These are phyloP conservation scores for Rhynchosporium agropyri DNA, from an alignment of 2,329 filamentous ascomycete genomes.

Conservation along the genomic window DNA sequence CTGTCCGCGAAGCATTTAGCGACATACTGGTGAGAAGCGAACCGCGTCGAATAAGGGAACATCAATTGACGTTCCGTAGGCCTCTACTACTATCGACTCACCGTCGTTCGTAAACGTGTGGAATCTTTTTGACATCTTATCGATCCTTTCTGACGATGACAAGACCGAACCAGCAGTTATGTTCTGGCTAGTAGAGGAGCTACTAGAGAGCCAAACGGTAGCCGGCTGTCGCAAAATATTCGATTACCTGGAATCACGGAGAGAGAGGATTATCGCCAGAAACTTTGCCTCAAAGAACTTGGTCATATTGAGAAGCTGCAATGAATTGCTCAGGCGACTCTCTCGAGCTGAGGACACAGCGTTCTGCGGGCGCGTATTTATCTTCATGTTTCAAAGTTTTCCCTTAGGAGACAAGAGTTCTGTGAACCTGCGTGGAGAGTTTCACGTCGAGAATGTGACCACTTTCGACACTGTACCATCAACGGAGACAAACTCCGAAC, in stretches of 20 bases:
- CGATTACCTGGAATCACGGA: constrained; percentile 90
- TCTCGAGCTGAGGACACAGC: constrained; percentile 97
- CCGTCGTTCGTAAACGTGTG: constrained; percentile 82
- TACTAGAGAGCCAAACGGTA: constrained; percentile 94
- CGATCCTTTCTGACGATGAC: constrained; percentile 81
- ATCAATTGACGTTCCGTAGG: constrained; percentile 54
- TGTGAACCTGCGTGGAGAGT: constrained; percentile 94
- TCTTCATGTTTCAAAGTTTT: constrained; percentile 98
- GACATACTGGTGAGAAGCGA: constrained; percentile 66
- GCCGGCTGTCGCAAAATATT: constrained; percentile 89
- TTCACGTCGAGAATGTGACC: constrained; percentile 93
- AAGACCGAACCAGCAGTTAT: constrained; percentile 77
- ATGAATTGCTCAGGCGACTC: constrained; percentile 87
- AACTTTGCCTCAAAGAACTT: constrained; percentile 83
- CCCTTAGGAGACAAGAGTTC: constrained; percentile 96
- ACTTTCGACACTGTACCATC: constrained; percentile 66
- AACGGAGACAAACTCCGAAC: constrained; percentile 47
- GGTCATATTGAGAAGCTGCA: constrained; percentile 90
- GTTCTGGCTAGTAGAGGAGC: constrained; percentile 90
- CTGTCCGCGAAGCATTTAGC: constrained; percentile 80
- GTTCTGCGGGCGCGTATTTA: constrained; percentile 96
- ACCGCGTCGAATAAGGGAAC: constrained; percentile 35
- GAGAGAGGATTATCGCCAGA: constrained; percentile 81
- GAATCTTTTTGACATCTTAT: constrained; percentile 92
- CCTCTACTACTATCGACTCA: constrained; percentile 73